These are phyloP conservation scores for Sideroxylon spinosum DNA, from an alignment of 179 eudicot species.

Conservation along the genomic window DNA sequence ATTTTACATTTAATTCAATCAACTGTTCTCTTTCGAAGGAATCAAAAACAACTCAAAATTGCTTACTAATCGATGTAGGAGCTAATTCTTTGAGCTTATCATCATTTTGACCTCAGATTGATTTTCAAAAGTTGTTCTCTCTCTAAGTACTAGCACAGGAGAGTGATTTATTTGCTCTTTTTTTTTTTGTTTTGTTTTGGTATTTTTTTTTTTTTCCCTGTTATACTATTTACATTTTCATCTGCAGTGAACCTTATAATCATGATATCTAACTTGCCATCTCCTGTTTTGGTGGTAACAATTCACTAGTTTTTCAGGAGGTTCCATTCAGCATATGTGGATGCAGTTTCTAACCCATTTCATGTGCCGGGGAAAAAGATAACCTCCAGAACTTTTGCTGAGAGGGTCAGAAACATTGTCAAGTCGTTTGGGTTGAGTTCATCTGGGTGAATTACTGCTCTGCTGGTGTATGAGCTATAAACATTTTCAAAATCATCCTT, in stretches of 20 bases:
- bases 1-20: not conserved
- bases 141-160: not conserved
- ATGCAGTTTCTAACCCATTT: conserved; percentile 97
- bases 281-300: not conserved
- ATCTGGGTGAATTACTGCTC: conserved; percentile 36
- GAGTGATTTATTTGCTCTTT: too few relatives aligned
- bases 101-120: not conserved
- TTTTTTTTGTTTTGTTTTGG: too few relatives aligned
- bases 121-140: not conserved
- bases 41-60: not conserved
- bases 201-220: not conserved
- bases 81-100: not conserved
- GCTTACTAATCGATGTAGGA: not conserved
- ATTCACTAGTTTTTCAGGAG: conserved; percentile 71
- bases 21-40: not conserved
- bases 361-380: conserved; percentile 97
- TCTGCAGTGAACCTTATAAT: not conserved
- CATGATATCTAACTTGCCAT: conserved; percentile 2
- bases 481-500: not conserved
- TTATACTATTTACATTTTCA: not conserved
- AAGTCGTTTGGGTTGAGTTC: conserved; percentile 81
- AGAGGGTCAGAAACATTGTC: conserved; percentile 68
- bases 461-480: not conserved
- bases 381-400: conserved; percentile 78
- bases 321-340: conserved; percentile 89